Evolutionary conservation across 768 basidiomycete species (phyloP), one percentile per base, ranked within the genome.

Genomic region (Xerocomus potaroensis): DNA sequence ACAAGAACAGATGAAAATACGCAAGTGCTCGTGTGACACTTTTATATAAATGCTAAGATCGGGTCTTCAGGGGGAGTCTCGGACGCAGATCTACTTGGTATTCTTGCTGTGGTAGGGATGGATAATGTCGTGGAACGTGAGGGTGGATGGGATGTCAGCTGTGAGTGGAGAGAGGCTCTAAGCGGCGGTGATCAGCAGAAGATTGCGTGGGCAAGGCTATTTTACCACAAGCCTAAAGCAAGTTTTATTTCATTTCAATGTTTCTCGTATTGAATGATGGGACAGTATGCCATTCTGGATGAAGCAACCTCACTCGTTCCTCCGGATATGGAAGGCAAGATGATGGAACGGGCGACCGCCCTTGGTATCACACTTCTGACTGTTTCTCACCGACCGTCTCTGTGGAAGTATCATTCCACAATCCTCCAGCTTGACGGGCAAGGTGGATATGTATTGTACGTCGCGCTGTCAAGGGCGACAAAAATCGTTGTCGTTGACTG

Each of bases 121-220:
- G 83, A 83, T 32, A 69, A 73, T 58, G 79, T 97, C 39, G 88
- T 97, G 6, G 88, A 91, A 58, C 79, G 93, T 21, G 95, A 98
- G 67, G 95, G 95, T n/a, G 95, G 95, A 11, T 97, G 93, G 93
- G 87, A 89, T 58, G 73, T 75, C 8, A 75, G 78, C n/a, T 77
- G 84, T 39, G 95, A 97, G 60, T 98, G 95, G 95, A 79, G 91
- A 52, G 93, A 96, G 63, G 80, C 88, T 3, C 69, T 98, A 27
- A 92, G 89, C 60, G 94, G 95, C 1, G 94, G 94, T 16, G 95
- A 96, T 65, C 91, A 98, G 65, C 94, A 98, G 69, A 84, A 94
- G 69, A 87, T 98, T 47, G 95, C 95, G 0, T 97, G 95, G 92
- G 95, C 92, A 11, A 73, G 95, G 55, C 66, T 99, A 55, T 99